A percentile compares a stretch with the other conserved stretches of the same genome.
phyloP scores from a whole-genome alignment of 139 green algal genomes.

The Ettlia oleoabundans region DNA sequence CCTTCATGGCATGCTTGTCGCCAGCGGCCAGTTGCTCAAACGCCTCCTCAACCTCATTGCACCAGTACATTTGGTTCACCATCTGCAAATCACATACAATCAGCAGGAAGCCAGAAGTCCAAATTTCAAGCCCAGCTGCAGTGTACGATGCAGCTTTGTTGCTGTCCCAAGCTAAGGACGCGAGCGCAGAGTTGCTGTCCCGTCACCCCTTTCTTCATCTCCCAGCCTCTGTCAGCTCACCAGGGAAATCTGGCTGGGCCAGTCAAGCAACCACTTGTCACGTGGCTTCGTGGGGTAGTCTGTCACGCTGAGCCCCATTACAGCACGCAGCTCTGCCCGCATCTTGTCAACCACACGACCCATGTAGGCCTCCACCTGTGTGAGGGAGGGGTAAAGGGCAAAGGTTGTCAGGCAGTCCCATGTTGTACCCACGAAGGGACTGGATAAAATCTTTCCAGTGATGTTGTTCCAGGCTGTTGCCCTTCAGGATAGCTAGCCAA shows the following conservation, averaged over 20 bases:
- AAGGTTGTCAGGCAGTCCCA: not conserved
- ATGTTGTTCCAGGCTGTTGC: too few relatives aligned
- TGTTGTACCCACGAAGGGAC: not conserved
- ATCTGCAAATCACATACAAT: not conserved
- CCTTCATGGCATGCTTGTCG: conserved; percentile 62
- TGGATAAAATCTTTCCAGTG: too few relatives aligned
- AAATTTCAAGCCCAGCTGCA: too few relatives aligned
- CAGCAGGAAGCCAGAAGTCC: not conserved
- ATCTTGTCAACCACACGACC: conserved; percentile 90
- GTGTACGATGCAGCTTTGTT: too few relatives aligned
- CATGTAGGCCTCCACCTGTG: conserved; percentile 90
- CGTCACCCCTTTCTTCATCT: not conserved
- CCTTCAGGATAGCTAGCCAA: too few relatives aligned
- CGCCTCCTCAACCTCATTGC: conserved; percentile 84
- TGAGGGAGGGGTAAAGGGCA: not conserved
- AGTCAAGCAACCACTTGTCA: conserved; percentile 89
- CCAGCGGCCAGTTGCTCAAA: conserved; percentile 67
- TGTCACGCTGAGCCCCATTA: conserved; percentile 69
- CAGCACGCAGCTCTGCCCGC: conserved; percentile 79
- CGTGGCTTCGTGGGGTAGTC: conserved; percentile 80
- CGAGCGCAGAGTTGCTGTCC: not conserved
- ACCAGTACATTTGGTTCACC: conserved; percentile 94
- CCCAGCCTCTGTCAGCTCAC: conserved; percentile 44
- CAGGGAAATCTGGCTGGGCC: conserved; percentile 85
- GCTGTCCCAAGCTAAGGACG: too few relatives aligned